Percentiles rank a stretch among this genome's conserved stretches.
Conservation (phyloP, 805 yeast genomes). For the Wickerhamiella kurtzmanii region DNA sequence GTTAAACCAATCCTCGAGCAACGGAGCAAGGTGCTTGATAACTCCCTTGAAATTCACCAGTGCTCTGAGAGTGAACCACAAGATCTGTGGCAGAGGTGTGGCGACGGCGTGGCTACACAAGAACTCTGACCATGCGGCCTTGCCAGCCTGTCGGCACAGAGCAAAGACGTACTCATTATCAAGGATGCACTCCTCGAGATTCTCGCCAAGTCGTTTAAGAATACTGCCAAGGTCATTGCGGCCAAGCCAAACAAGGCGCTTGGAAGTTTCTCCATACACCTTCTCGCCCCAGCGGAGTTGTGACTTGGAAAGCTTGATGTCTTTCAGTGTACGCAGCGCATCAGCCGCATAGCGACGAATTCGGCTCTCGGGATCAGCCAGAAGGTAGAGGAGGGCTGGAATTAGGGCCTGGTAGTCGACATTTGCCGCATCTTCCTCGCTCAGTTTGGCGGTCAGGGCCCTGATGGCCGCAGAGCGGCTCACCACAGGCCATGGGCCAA, state of each 20-base stretch:
- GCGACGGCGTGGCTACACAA: slow-evolving; percentile 20
- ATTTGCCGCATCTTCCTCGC: slow-evolving; percentile 9
- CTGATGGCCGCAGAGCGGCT: slow-evolving; percentile 26
- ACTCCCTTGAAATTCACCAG: slow-evolving; percentile 30
- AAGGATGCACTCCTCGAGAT: slow-evolving; percentile 33
- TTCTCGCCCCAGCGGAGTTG: background rate
- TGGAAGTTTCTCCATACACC: background rate
- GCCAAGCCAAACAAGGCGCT: slow-evolving; percentile 36
- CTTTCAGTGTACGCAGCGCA: slow-evolving; percentile 11
- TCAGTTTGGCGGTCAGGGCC: slow-evolving; percentile 9
- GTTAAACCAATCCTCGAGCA: slow-evolving; percentile 34
- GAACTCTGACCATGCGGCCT: slow-evolving; percentile 20
- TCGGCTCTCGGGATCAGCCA: slow-evolving; percentile 24
- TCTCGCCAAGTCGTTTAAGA: slow-evolving; percentile 27
- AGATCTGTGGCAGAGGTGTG: slow-evolving; percentile 41
- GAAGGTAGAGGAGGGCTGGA: slow-evolving; percentile 23
- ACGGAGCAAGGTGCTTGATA: slow-evolving; percentile 30
- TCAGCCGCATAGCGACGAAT: slow-evolving; percentile 23
- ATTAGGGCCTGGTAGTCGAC: slow-evolving; percentile 27
- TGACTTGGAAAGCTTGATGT: slow-evolving; percentile 15
- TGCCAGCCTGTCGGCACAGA: slow-evolving; percentile 23
- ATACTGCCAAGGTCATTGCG: slow-evolving; percentile 50
- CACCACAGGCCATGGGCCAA: slow-evolving; percentile 25
- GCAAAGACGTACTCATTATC: slow-evolving; percentile 37
- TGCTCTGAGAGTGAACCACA: slow-evolving; percentile 36